Evolutionary conservation across 192 early-diverging fungal genomes (phyloP).

Genomic region (Globomyces pollinis-pini): DNA sequence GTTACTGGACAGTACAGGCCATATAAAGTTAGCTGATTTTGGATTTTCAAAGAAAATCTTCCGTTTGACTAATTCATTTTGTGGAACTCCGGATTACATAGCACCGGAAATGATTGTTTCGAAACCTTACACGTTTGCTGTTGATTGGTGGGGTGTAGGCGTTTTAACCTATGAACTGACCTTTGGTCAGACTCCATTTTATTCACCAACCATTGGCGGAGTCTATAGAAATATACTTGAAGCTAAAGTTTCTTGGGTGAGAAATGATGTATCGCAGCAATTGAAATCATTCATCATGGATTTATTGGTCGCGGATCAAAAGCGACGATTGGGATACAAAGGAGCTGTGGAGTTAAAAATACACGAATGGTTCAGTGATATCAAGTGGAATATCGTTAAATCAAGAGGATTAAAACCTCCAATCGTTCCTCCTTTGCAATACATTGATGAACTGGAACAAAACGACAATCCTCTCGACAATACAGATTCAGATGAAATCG

Average conservation of each 20-base stretch:
- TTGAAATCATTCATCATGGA: not conserved
- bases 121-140: constrained; percentile 74
- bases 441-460: too few relatives aligned
- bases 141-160: constrained; percentile 92
- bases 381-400: not conserved
- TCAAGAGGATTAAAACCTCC: not conserved
- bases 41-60: constrained; percentile 60
- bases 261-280: not conserved
- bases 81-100: constrained; percentile 66
- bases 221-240: constrained; percentile 7
- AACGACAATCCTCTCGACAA: too few relatives aligned
- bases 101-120: constrained; percentile 23
- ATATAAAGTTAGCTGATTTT: constrained; percentile 70
- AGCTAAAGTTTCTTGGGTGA: constrained; percentile 2
- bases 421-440: not conserved
- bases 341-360: not conserved
- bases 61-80: constrained; percentile 54
- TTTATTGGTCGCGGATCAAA: not conserved
- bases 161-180: constrained; percentile 60
- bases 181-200: constrained; percentile 9
- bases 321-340: not conserved
- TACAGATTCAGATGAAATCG: too few relatives aligned
- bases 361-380: not conserved
- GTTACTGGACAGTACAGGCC: constrained; percentile 61
- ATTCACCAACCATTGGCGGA: not conserved